Evolutionary conservation across 1,139 yeast species (phyloP), one percentile per base, ranked within the genome.

Genomic region (Geotrichum reessii): DNA sequence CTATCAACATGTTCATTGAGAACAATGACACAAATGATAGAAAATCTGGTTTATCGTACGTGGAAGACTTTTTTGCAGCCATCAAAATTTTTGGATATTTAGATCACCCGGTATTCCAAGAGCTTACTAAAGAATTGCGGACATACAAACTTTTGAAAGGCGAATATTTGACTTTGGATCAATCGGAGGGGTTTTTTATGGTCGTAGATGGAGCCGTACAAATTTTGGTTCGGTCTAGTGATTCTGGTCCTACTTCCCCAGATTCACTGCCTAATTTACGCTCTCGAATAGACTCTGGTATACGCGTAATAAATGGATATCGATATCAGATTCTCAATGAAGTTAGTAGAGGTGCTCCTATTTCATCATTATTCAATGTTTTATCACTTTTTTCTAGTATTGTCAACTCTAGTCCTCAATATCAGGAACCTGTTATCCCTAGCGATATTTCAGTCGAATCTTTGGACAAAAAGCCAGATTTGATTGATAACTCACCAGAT

Each of bases 201-300:
- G 96, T 93, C n/a, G 96, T 92, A 0, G 98, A 92, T 66, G 99
- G 99, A 0, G 80, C 84, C 11, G 82, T 92, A 59, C 87, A 86
- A 64, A 90, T 87, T 25, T 78, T 81, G 5, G 72, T 88, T 47
- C 84, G 81, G 55, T 81, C 91, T 0, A 75, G 86, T 53, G 78
- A 78, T 24, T 78, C 81, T 40, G 86, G 87, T 60, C 96, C 96
- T 0, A 96, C 96, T 40, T 96, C 90, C 70, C 76, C 90, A 58
- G 73, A 90, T 17, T 87, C 96, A 0, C 87, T 87, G 56, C 96
- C 86, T 12, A 51, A 9, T 0, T 95, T 96, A 0, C 73, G 89
- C 3, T 82, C 91, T 0, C 76, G 91, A 63, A 75, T 78, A 60
- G 78, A 73, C 24, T 47, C 57, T 37, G 44, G 17, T 19, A 19